A percentile compares a stretch with the other conserved stretches of the same genome.
Conservation (phyloP, 192 early-diverging fungal species). For the Rhizophagus clarus region DNA sequence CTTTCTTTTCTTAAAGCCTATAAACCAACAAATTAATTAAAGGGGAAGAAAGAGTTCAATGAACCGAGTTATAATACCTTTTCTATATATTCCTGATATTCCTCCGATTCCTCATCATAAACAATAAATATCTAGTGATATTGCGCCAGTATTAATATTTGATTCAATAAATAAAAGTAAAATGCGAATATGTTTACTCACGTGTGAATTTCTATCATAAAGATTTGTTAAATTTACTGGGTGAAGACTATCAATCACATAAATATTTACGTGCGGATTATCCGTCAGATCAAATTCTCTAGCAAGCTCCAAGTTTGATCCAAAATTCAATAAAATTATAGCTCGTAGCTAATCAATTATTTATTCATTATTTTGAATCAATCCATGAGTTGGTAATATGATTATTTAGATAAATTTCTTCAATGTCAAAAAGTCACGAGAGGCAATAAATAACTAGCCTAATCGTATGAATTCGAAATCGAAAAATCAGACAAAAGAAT, state of each 20-base stretch:
- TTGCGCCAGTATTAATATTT: not conserved
- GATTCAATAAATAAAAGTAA: not conserved
- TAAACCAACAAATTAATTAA: not conserved
- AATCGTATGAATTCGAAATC: not conserved
- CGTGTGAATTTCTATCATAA: not conserved
- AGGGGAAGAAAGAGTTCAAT: not conserved
- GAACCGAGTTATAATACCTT: not conserved
- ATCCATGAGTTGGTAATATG: not conserved
- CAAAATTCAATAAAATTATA: slow-evolving; percentile 21
- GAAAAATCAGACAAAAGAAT: slow-evolving; percentile 8
- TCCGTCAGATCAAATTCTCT: slow-evolving; percentile 5
- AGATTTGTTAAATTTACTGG: not conserved
- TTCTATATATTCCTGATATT: not conserved
- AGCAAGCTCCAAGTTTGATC: slow-evolving; percentile 6
- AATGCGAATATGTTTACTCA: not conserved
- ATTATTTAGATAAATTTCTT: slow-evolving; percentile 14
- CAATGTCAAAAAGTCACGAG: not conserved
- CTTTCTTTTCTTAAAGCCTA: not conserved
- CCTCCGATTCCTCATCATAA: not conserved
- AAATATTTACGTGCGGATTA: not conserved
- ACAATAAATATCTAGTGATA: slow-evolving; percentile 11
- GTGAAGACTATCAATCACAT: slow-evolving; percentile 12
- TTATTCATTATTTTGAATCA: not conserved
- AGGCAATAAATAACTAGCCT: not conserved
- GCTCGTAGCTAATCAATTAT: slow-evolving; percentile 17